These are phyloP conservation scores for Plantago major DNA, from an alignment of 257 asterid genomes.

Conservation along the genomic window DNA sequence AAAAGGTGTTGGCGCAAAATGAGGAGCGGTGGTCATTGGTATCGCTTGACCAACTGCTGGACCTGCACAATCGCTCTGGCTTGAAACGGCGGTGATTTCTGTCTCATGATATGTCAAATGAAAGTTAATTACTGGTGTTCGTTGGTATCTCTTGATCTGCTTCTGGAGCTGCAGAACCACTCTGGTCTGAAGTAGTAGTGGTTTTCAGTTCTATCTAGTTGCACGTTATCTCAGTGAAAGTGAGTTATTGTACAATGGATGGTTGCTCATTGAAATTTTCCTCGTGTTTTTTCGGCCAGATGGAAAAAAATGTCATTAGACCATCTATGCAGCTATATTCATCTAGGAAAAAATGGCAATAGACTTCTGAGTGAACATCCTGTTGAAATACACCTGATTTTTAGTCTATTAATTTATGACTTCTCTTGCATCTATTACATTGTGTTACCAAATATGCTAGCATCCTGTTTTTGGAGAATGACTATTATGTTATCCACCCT, in stretches of 20 bases:
- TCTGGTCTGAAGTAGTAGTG: not conserved
- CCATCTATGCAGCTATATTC: no score
- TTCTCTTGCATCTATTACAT: not conserved
- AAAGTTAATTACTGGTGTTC: not conserved
- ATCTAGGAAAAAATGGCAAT: not conserved
- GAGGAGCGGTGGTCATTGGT: constrained; percentile 68
- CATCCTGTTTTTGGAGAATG: no score
- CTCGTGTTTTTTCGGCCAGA: no score
- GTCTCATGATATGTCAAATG: not conserved
- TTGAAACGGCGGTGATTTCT: constrained; percentile 39
- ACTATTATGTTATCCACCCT: no score
- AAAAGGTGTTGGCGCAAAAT: constrained; percentile 59
- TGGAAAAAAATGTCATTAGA: no score
- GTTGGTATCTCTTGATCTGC: not conserved
- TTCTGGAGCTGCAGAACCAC: not conserved
- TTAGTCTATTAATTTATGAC: not conserved
- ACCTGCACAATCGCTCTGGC: constrained; percentile 53
- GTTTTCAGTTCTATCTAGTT: not conserved
- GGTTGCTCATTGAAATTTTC: no score
- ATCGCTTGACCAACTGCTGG: constrained; percentile 76
- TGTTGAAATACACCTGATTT: no score
- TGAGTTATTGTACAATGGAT: no score
- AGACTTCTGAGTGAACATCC: not conserved
- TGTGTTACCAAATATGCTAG: not conserved
- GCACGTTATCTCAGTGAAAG: not conserved